These are phyloP conservation scores for Syzygium malaccense DNA, from an alignment of 441 rosid genomes.

Conservation along the genomic window DNA sequence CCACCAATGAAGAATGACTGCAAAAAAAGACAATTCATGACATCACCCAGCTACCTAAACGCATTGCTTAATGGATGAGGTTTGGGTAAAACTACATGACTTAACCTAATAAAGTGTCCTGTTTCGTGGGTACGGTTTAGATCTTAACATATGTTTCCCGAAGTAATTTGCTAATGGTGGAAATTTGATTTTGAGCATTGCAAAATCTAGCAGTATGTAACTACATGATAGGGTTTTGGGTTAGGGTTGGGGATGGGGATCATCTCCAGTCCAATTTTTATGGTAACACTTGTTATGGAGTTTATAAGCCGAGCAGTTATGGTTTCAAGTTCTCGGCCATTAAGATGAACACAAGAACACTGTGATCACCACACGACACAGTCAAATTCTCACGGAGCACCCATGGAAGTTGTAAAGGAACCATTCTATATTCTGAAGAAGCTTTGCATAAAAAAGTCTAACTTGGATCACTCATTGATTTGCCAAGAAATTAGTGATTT, in stretches of 20 bases:
- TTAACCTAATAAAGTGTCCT: neutral
- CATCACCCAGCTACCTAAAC: neutral
- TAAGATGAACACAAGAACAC: neutral
- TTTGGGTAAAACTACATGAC: neutral
- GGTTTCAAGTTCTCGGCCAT: neutral
- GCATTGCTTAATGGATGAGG: neutral
- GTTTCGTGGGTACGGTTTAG: neutral
- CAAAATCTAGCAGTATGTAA: neutral
- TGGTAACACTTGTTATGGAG: neutral
- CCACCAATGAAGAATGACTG: constrained; percentile 89
- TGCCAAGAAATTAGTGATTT: neutral
- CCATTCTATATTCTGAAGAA: neutral
- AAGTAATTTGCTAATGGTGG: neutral
- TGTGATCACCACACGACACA: neutral
- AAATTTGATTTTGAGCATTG: neutral
- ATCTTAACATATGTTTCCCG: neutral
- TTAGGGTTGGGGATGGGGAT: neutral
- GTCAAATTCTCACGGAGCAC: neutral
- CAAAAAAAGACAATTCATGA: neutral
- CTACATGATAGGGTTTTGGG: neutral
- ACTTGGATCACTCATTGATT: neutral
- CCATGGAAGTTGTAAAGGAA: neutral
- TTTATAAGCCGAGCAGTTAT: neutral
- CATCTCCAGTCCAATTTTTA: neutral
- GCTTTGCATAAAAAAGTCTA: neutral